A percentile compares a stretch with the other conserved stretches of the same genome.
Conservation (phyloP, 495 filamentous ascomycete species). For the Xylaria castorea region DNA sequence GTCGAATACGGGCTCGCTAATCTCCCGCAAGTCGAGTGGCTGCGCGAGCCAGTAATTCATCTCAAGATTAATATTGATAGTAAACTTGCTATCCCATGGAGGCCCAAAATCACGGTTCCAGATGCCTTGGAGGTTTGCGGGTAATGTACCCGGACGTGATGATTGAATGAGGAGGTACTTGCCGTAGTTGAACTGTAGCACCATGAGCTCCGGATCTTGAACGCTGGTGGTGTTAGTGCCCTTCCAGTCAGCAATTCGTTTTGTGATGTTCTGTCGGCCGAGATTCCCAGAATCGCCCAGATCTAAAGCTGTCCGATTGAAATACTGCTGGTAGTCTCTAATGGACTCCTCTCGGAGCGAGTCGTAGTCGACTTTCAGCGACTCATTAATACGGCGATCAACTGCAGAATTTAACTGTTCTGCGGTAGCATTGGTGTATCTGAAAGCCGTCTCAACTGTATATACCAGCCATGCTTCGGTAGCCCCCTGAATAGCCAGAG, state of each 20-base stretch:
- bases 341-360: not conserved
- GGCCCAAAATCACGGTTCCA: constrained; percentile 61
- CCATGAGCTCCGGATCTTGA: constrained; percentile 27
- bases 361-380: not conserved
- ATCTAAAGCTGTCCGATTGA: constrained; percentile 44
- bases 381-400: not conserved
- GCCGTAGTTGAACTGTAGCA: constrained; percentile 52
- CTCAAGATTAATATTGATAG: constrained; percentile 64
- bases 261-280: constrained; percentile 2
- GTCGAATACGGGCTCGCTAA: constrained; percentile 18
- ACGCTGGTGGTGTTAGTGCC: not conserved
- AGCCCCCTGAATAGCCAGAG: not conserved
- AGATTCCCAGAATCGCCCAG: constrained; percentile 1
- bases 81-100: constrained; percentile 63
- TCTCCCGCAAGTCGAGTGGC: constrained; percentile 51
- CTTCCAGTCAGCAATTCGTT: constrained; percentile 31
- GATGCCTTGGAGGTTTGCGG: constrained; percentile 65
- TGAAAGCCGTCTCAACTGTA: constrained; percentile 41
- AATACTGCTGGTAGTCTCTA: constrained; percentile 50
- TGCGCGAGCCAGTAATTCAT: constrained; percentile 68
- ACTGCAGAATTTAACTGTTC: not conserved
- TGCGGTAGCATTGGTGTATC: not conserved
- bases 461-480: constrained; percentile 36
- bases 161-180: constrained; percentile 56
- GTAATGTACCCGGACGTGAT: constrained; percentile 42